phyloP scores from a whole-genome alignment of 1,284 basidiomycete species.

The Pseudozyma tsukubaensis region DNA sequence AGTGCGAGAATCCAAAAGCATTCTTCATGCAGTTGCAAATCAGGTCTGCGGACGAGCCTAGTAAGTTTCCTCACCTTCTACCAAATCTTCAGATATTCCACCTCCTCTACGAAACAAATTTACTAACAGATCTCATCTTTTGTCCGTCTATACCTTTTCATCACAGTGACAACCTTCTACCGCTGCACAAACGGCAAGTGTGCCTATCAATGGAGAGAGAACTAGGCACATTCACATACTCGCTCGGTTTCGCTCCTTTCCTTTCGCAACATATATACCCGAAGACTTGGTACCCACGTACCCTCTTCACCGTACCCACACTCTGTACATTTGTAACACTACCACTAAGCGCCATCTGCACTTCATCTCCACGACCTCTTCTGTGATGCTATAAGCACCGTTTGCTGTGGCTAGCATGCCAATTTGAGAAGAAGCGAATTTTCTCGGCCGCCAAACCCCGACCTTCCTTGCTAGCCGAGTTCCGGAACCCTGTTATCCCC shows the following conservation, averaged over 20 bases:
- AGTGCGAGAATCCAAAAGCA: slow-evolving; percentile 87
- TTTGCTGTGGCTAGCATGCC: not conserved
- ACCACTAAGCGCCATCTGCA: too few relatives aligned
- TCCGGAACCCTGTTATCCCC: not conserved
- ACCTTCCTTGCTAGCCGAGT: not conserved
- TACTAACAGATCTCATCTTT: too few relatives aligned
- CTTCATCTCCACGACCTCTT: not conserved
- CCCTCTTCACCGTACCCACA: too few relatives aligned
- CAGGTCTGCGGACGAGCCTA: slow-evolving; percentile 77
- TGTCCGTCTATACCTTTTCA: not conserved
- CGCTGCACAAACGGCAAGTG: slow-evolving; percentile 61
- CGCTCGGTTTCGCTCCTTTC: not conserved
- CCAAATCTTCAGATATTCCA: too few relatives aligned
- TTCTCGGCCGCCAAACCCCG: not conserved
- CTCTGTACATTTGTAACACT: too few relatives aligned
- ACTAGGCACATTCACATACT: slow-evolving; percentile 15
- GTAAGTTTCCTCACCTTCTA: slow-evolving; percentile 45
- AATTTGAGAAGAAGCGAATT: not conserved
- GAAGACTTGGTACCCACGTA: not conserved
- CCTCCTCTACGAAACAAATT: too few relatives aligned
- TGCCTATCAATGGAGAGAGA: slow-evolving; percentile 65
- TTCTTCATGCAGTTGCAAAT: slow-evolving; percentile 98
- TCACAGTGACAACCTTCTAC: slow-evolving; percentile 65
- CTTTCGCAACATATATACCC: slow-evolving; percentile 2
- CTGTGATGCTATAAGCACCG: not conserved